Percentiles rank a stretch among this genome's conserved stretches.
These are phyloP conservation scores for Cystofilobasidium ferigula DNA, from an alignment of 768 basidiomycete species.

Conservation along the genomic window DNA sequence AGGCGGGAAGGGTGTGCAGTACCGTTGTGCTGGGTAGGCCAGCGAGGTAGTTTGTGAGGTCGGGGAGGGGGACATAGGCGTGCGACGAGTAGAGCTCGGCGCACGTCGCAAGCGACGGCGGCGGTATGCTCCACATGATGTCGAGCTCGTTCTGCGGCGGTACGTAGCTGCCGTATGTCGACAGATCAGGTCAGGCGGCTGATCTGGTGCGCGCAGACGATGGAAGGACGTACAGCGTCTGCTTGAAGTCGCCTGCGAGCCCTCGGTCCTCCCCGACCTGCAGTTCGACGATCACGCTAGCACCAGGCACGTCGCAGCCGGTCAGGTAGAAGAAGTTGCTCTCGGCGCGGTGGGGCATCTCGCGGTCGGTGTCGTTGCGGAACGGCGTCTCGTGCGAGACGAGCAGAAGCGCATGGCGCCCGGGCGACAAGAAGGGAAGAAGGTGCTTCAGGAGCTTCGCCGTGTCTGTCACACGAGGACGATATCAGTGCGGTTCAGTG, in stretches of 20 bases:
- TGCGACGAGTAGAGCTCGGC: conserved; percentile 34
- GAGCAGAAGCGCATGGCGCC: conserved; percentile 8
- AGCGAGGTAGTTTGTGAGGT: conserved; percentile 37
- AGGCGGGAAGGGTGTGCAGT: conserved; percentile 33
- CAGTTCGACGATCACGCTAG: background rate
- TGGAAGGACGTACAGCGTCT: conserved; percentile 45
- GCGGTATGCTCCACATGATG: conserved; percentile 80
- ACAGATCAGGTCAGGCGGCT: too few relatives aligned
- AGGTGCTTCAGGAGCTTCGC: background rate
- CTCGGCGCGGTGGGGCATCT: conserved; percentile 23
- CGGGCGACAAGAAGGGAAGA: background rate
- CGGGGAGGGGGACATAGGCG: conserved; percentile 45
- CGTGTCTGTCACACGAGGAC: background rate
- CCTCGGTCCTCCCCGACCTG: background rate
- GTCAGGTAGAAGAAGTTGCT: conserved; percentile 78
- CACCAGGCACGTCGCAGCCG: conserved; percentile 60
- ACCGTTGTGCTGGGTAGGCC: background rate
- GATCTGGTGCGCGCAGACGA: too few relatives aligned
- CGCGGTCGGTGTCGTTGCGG: conserved; percentile 25
- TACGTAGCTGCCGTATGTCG: conserved; percentile 43
- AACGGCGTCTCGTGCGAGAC: conserved; percentile 20
- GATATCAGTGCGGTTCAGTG: background rate
- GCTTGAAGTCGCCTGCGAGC: conserved; percentile 16
- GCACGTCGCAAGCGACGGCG: conserved; percentile 55
- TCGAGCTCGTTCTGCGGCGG: conserved; percentile 61